Evolutionary conservation across 2,329 filamentous ascomycete species (phyloP).

Genomic region (Fusarium sp.): DNA sequence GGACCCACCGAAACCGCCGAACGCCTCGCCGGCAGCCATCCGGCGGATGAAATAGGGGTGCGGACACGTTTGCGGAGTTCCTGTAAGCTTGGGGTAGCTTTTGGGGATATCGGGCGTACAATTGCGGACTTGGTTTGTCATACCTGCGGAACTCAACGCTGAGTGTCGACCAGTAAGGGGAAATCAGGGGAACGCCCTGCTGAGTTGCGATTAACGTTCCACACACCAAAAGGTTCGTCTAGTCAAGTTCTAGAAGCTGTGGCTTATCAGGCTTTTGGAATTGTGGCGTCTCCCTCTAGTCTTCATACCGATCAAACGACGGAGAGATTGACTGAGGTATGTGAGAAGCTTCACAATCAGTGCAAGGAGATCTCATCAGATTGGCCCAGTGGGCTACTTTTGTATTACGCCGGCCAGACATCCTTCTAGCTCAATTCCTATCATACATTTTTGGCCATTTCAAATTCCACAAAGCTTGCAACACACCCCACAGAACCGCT

Average conservation of each 20-base stretch:
- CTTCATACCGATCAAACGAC: background rate
- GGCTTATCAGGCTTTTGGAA: background rate
- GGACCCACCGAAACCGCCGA: slow-evolving; percentile 43
- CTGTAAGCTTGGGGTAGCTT: too few relatives aligned
- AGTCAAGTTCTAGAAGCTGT: background rate
- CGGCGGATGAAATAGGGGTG: background rate
- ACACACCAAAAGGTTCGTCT: background rate
- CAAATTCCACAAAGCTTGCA: background rate
- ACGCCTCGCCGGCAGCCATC: slow-evolving; percentile 30
- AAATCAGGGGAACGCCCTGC: background rate
- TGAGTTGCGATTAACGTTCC: background rate
- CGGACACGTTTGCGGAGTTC: slow-evolving; percentile 14
- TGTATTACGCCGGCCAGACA: background rate
- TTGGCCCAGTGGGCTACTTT: background rate
- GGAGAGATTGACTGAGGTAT: background rate
- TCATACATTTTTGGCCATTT: background rate
- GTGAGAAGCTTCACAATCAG: background rate
- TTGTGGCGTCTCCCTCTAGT: background rate
- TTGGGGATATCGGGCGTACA: background rate
- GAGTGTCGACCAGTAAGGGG: background rate
- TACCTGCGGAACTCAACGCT: background rate
- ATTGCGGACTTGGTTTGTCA: background rate
- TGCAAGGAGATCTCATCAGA: background rate
- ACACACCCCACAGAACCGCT: background rate
- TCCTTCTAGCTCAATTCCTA: background rate